Percentiles rank a stretch among this genome's conserved stretches.
Conservation (phyloP, 176 grass and related monocot species). For the Juncus inflexus region DNA sequence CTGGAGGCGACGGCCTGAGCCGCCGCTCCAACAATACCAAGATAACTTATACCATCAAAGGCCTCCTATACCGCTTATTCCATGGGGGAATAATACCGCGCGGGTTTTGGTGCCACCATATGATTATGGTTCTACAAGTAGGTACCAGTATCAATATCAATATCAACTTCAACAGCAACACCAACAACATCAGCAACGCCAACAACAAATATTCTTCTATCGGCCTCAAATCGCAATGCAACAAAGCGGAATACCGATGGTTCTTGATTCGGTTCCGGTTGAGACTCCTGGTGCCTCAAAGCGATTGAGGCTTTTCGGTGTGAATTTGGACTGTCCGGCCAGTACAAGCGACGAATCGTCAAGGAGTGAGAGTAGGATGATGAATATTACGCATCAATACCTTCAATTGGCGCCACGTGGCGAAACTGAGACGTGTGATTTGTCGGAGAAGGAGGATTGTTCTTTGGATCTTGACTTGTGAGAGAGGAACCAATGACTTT, state of each 20-base stretch:
- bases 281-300: constrained; percentile 31
- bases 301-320: constrained; percentile 75
- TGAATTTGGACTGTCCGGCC: constrained; percentile 56
- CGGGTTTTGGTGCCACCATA: constrained; percentile 22
- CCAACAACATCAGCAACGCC: constrained; percentile 15
- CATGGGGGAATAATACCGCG: constrained; percentile 32
- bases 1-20: constrained; percentile 53
- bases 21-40: constrained; percentile 24
- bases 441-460: constrained; percentile 47
- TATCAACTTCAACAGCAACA: neutral
- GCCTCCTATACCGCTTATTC: constrained; percentile 29
- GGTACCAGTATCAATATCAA: constrained; percentile 22
- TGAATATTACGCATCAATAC: constrained; percentile 11
- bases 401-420: constrained; percentile 11
- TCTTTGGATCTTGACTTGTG: constrained; percentile 80
- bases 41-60: constrained; percentile 15
- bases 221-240: constrained; percentile 45
- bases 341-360: constrained; percentile 2
- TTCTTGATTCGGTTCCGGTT: constrained; percentile 54
- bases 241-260: constrained; percentile 37
- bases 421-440: constrained; percentile 35
- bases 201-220: constrained; percentile 45
- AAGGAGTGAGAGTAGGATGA: constrained; percentile 6
- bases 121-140: constrained; percentile 17
- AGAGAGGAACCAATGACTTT: constrained; percentile 8